Percentiles rank a stretch among this genome's conserved stretches.
These are phyloP conservation scores for Huntiella omanensis DNA, from an alignment of 2,329 filamentous ascomycete genomes.

Conservation along the genomic window DNA sequence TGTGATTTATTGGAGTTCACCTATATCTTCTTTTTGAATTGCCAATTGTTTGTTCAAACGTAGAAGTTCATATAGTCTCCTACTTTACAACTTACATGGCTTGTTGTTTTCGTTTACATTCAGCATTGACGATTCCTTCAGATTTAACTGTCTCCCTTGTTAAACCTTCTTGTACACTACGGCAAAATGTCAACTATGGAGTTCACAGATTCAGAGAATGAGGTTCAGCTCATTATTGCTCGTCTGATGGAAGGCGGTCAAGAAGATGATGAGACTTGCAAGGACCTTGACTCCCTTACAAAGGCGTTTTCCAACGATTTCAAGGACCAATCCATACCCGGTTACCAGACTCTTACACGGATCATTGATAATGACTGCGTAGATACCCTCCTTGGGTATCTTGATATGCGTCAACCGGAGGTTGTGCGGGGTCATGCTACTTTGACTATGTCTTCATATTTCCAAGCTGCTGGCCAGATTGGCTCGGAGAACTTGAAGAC, in stretches of 20 bases:
- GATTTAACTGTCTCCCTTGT: background rate
- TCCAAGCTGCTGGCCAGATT: slow-evolving; percentile 55
- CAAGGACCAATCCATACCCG: slow-evolving; percentile 24
- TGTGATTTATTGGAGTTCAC: too few relatives aligned
- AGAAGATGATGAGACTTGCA: slow-evolving; percentile 54
- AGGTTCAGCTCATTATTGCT: slow-evolving; percentile 62
- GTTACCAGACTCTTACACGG: slow-evolving; percentile 30
- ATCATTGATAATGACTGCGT: slow-evolving; percentile 58
- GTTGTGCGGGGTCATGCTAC: slow-evolving; percentile 65
- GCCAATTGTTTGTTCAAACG: too few relatives aligned
- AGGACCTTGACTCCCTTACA: slow-evolving; percentile 37
- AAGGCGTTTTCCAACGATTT: slow-evolving; percentile 39
- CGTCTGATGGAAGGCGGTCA: slow-evolving; percentile 80
- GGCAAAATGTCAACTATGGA: background rate
- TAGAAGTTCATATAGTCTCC: too few relatives aligned
- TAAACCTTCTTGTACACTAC: background rate
- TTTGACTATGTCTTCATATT: slow-evolving; percentile 63
- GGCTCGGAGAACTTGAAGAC: slow-evolving; percentile 51
- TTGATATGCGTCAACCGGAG: slow-evolving; percentile 64
- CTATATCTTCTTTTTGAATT: too few relatives aligned
- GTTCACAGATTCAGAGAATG: slow-evolving; percentile 27
- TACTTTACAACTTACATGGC: too few relatives aligned
- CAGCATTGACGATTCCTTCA: too few relatives aligned
- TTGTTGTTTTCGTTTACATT: too few relatives aligned
- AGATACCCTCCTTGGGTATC: slow-evolving; percentile 67